A percentile compares a stretch with the other conserved stretches of the same genome.
Conservation (phyloP, 208 protist genomes). For the Wallacemonas sp. region DNA sequence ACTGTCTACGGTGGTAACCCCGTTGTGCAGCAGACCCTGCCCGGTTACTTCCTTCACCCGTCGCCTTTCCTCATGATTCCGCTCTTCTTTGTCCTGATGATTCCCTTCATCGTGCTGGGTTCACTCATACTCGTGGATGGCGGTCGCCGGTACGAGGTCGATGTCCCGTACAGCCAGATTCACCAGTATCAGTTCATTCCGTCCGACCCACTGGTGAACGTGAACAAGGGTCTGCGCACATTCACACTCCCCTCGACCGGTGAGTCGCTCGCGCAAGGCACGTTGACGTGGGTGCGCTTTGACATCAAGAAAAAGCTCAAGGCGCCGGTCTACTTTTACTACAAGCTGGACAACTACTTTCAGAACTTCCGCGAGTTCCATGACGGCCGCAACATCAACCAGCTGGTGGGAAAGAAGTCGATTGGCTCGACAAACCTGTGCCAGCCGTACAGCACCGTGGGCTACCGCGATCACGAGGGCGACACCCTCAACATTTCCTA, state of each 20-base stretch:
- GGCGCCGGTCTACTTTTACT: conserved; percentile 96
- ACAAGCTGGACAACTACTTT: conserved; percentile 96
- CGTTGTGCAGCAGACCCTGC: conserved; percentile 74
- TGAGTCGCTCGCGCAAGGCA: conserved; percentile 54
- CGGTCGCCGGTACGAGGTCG: conserved; percentile 22
- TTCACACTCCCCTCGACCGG: conserved; percentile 55
- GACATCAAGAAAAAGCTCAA: conserved; percentile 62
- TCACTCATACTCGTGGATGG: conserved; percentile 33
- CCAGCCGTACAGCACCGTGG: conserved; percentile 50
- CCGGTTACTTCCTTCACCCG: conserved; percentile 53
- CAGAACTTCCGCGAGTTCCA: conserved; percentile 97
- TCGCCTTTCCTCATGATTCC: conserved; percentile 49
- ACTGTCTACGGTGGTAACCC: conserved; percentile 80
- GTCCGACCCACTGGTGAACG: conserved; percentile 50
- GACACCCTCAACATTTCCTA: not conserved
- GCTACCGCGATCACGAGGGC: conserved; percentile 29
- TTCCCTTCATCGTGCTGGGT: conserved; percentile 53
- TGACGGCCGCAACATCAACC: conserved; percentile 43
- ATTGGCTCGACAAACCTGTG: conserved; percentile 37
- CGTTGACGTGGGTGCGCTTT: conserved; percentile 59
- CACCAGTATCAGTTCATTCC: conserved; percentile 81
- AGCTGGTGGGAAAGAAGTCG: conserved; percentile 54
- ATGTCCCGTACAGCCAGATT: conserved; percentile 60
- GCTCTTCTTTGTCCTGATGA: conserved; percentile 47
- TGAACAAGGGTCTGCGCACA: conserved; percentile 57